Evolutionary conservation across 164 flowering plant species (phyloP).

Genomic region (Buxus sempervirens): DNA sequence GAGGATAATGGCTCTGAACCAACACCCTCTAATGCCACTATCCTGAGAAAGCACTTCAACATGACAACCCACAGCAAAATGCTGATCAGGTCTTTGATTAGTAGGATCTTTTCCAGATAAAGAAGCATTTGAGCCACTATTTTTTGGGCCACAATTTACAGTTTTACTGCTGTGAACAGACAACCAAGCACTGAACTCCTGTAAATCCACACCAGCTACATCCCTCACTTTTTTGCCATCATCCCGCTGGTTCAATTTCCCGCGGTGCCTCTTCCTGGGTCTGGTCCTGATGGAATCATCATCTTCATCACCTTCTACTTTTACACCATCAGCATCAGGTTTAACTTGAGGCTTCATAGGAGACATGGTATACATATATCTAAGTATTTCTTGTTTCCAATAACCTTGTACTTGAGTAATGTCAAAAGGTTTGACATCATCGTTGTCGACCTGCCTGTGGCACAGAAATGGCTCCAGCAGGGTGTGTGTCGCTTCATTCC

Average conservation of each 20-base stretch:
- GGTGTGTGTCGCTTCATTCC: slow-evolving; percentile 33
- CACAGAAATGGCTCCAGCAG: slow-evolving; percentile 59
- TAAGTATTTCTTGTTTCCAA: slow-evolving; percentile 67
- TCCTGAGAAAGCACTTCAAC: slow-evolving; percentile 91
- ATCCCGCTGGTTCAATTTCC: slow-evolving; percentile 9
- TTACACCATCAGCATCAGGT: slow-evolving; percentile 16
- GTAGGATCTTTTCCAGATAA: slow-evolving; percentile 14
- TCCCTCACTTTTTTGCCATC: slow-evolving; percentile 3
- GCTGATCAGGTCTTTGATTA: slow-evolving; percentile 15
- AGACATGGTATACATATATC: slow-evolving; percentile 27
- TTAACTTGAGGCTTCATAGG: slow-evolving; percentile 12
- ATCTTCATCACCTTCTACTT: slow-evolving; percentile 12
- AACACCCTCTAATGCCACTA: slow-evolving; percentile 91
- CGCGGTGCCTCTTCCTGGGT: slow-evolving; percentile 43
- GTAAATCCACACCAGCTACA: slow-evolving; percentile 10
- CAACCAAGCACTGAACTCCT: slow-evolving; percentile 6
- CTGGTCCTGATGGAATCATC: slow-evolving; percentile 20
- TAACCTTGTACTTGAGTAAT: slow-evolving; percentile 72
- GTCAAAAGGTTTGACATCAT: slow-evolving; percentile 64
- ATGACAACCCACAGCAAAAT: slow-evolving; percentile 44
- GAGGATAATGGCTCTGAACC: slow-evolving; percentile 68
- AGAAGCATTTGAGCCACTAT: slow-evolving; percentile 14
- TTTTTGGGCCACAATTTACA: slow-evolving; percentile 13
- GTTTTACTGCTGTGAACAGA: slow-evolving; percentile 10
- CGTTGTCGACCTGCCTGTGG: slow-evolving; percentile 55